Conservation (phyloP, 2,329 filamentous ascomycete genomes). For the Fusarium beomiforme region DNA sequence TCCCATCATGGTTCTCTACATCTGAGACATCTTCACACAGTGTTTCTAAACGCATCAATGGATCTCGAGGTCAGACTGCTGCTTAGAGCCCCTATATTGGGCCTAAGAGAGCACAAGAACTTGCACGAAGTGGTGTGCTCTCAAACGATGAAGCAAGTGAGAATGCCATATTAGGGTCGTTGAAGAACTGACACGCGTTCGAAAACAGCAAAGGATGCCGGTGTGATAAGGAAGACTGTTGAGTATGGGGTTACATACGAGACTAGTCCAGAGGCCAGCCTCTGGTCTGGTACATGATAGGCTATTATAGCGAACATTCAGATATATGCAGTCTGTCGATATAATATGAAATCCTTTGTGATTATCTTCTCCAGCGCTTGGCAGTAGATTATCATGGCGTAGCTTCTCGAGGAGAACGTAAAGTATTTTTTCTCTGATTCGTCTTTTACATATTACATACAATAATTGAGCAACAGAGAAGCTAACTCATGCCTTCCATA, state of each 20-base stretch:
- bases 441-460: slow-evolving; percentile 38
- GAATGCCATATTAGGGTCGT: slow-evolving; percentile 47
- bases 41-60: neutral
- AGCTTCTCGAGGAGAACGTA: neutral
- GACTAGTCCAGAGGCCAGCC: slow-evolving; percentile 13
- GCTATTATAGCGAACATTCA: neutral
- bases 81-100: slow-evolving; percentile 49
- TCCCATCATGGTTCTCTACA: slow-evolving; percentile 47
- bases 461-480: neutral
- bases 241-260: slow-evolving; percentile 51
- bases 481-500: slow-evolving; percentile 83
- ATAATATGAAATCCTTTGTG: neutral
- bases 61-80: slow-evolving; percentile 21
- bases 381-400: neutral
- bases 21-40: slow-evolving; percentile 15
- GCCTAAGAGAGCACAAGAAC: slow-evolving; percentile 42
- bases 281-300: neutral
- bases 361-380: neutral
- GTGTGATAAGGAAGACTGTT: slow-evolving; percentile 50
- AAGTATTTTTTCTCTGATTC: neutral
- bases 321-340: neutral
- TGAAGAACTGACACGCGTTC: slow-evolving; percentile 12
- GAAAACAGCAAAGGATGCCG: slow-evolving; percentile 22
- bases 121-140: slow-evolving; percentile 43
- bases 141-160: slow-evolving; percentile 46